Base-by-base conservation (phyloP, 2,329 filamentous ascomycete genomes). In the Diplodia sapinea region DNA sequence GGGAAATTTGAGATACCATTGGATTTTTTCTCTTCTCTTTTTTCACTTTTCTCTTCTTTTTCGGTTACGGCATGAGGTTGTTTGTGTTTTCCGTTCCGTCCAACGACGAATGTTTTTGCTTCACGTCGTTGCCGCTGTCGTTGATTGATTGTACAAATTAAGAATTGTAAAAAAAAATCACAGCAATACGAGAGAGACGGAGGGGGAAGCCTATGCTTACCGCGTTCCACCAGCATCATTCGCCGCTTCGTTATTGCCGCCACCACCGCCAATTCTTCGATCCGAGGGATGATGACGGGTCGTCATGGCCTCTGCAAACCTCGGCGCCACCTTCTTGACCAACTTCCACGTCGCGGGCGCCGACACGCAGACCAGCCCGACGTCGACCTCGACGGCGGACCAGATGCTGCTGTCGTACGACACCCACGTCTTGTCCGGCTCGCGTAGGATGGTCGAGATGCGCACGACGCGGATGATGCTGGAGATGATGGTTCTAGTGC, bases 1-100 rank as follows among this genome's bases (percentile, higher is more conserved):
- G 43, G 31, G 43, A 47, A 47, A 47, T 47, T 47, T 47, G 43
- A 47, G 43, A 47, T 47, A 47, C 43, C 43, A 47, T 47, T 52
- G 50, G 23, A 13, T 52, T 52, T 29, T 29, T 13, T n/a, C 17
- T 1, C 15, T 17, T 52, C 29, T 13, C 15, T 17, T 29, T 29
- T 15, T 51, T 15, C 11, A 11, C 4, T 52, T 52, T 29, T 51
- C 20, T 17, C 13, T 7, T 51, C 49, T 51, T 51, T 29, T 11
- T 26, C 49, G 20, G 49, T 15, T 26, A 11, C 11, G 17, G 20
- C 15, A 12, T 26, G 23, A 26, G 49, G 49, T 15, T 43, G 40
- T 43, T 15, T 13, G 15, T 17, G 2, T 43, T 43, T 7, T 43
- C 17, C 17, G 36, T 38, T 38, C 36, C 36, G 36, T 38, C 36